Evolutionary conservation across 1,139 yeast species (phyloP), one percentile per base, ranked within the genome.

Genomic region (Blastobotrys malaysiensis): DNA sequence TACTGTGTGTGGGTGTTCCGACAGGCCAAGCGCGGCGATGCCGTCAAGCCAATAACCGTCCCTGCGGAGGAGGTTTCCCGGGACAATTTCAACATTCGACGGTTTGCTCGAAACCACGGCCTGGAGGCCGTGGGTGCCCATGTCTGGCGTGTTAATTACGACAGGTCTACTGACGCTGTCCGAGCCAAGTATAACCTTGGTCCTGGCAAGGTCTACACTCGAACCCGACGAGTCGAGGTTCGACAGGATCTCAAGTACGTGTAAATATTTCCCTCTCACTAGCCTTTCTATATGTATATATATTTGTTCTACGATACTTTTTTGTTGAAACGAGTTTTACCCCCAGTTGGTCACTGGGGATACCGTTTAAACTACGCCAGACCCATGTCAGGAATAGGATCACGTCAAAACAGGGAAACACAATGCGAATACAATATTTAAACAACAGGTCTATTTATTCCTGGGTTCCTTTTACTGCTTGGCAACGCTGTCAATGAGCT

Each of bases 1-100:
- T 85, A 87, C 55, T 83, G 89, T 55, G 82, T 89, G 50, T 90
- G 98, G 96, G 95, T 89, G 2, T 87, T 90, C 71, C 83, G 90
- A 71, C 98, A 93, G 71, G 55, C 63, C 61, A 57, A 27, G 18
- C 19, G 16, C 19, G 50, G 27, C 16, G 56, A 54, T 19, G 47
- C 54, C 13, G 47, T 54, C 26, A 57, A 49, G 55, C 56, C 39
- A 55, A 56, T 55, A 27, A 56, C 51, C 16, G 56, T 59, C n/a
- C 56, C 56, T 9, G 59, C 65, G 9, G 54, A 57, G 14, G 66
- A 67, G 39, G 61, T 68, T 16, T 61, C 57, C 19, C 71, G 83
- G 59, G 78, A 77, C 13, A 65, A 73, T 52, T 93, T 93, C 65
- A 81, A 89, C 64, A 84, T 93, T 58, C 81, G 98, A 67, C 63